phyloP scores from a whole-genome alignment of 2,329 filamentous ascomycete species.

The Penicillium sp. region DNA sequence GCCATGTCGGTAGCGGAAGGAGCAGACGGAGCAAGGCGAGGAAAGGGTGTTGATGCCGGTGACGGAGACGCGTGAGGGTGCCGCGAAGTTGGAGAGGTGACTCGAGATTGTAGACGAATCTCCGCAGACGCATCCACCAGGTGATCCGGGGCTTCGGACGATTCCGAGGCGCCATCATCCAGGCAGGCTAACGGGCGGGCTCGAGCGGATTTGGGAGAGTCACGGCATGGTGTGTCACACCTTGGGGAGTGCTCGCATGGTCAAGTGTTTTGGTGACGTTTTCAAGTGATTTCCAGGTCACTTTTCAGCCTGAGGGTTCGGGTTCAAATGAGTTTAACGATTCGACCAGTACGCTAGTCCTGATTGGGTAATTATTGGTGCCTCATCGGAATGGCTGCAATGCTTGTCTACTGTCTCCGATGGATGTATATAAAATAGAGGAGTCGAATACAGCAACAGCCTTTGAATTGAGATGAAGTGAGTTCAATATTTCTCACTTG shows the following conservation, averaged over 20 bases:
- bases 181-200: background rate
- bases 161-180: constrained; percentile 13
- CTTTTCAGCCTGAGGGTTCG: background rate
- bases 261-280: background rate
- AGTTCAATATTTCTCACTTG: background rate
- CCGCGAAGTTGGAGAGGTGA: constrained; percentile 31
- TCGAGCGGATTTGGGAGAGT: background rate
- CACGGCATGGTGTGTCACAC: constrained; percentile 1
- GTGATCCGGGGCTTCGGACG: constrained; percentile 16
- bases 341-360: constrained; percentile 5
- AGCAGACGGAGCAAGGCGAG: constrained; percentile 32
- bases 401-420: no score
- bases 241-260: background rate
- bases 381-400: constrained; percentile 6
- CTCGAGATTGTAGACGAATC: constrained; percentile 21
- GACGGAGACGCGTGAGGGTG: constrained; percentile 30
- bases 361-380: background rate
- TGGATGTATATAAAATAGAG: no score
- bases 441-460: no score
- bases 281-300: background rate
- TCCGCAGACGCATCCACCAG: constrained; percentile 22
- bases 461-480: no score
- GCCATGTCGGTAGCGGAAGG: constrained; percentile 34
- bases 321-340: constrained; percentile 2
- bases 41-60: constrained; percentile 30